phyloP scores from a whole-genome alignment of 192 early-diverging fungal species.

The Backusella australiensis region DNA sequence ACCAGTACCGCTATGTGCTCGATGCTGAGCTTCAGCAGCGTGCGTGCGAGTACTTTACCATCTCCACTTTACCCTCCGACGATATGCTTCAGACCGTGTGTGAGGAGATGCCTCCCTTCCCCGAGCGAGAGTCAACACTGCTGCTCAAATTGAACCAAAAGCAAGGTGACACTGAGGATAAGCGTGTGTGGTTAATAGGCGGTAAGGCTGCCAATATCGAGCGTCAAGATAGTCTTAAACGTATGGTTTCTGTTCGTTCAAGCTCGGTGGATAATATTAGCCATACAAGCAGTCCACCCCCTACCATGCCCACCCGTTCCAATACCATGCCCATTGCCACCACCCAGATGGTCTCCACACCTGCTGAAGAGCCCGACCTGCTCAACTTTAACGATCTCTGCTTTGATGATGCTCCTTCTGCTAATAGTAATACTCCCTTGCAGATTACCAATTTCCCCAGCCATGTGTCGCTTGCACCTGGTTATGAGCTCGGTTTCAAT shows the following conservation, averaged over 20 bases:
- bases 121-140: slow-evolving; percentile 90
- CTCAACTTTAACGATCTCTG: slow-evolving; percentile 36
- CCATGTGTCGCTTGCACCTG: slow-evolving; percentile 45
- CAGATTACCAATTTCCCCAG: slow-evolving; percentile 29
- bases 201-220: slow-evolving; percentile 79
- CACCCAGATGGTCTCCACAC: not conserved
- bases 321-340: slow-evolving; percentile 2
- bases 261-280: slow-evolving; percentile 9
- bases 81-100: slow-evolving; percentile 89
- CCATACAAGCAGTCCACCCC: not conserved
- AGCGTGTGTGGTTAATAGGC: slow-evolving; percentile 92
- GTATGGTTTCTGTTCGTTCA: slow-evolving; percentile 30
- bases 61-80: slow-evolving; percentile 80
- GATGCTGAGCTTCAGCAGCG: slow-evolving; percentile 98
- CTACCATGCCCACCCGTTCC: not conserved
- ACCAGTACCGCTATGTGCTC: slow-evolving; percentile 82
- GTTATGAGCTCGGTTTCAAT: slow-evolving; percentile 54
- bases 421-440: slow-evolving; percentile 16
- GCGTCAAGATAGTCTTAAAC: slow-evolving; percentile 41
- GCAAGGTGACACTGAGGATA: slow-evolving; percentile 90
- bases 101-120: slow-evolving; percentile 99
- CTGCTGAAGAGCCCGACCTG: slow-evolving; percentile 26
- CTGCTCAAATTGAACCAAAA: slow-evolving; percentile 80
- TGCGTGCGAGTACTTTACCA: slow-evolving; percentile 92
- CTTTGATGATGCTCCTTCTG: not conserved